Base-by-base conservation (phyloP, 305 asterid genomes). In the Ajuga reptans region DNA sequence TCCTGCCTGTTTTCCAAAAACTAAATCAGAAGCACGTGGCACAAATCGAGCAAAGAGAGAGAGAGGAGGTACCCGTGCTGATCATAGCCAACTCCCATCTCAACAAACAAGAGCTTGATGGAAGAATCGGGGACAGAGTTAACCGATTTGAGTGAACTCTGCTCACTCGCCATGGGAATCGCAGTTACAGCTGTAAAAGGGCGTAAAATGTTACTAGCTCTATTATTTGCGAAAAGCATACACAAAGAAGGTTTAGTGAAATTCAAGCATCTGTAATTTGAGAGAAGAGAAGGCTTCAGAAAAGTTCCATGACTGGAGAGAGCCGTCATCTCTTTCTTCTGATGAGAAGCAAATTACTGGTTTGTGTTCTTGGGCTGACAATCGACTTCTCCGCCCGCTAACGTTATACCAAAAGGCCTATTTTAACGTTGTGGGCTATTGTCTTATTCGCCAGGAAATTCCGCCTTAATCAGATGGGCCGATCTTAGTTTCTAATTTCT, bases 51-150 rank as follows among this genome's bases (percentile, higher is more conserved):
- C 55, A 3, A 56, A 55, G 50, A 5, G 31, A 64, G 56, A 6
- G 64, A 18, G 12, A 3, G 24, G 59, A 16, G 43, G 43, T 71
- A 89, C 98, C 98, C 98, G 27, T 93, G 98, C 75, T 93, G 98
- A 87, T 93, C 98, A 75, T 90, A 89, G 17, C 98, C 98, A 59
- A 92, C 98, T 45, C 98, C 98, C 97, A 90, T 93, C 78, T 93
- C 98, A 15, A 93, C 97, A 70, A 93, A 93, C 77, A 93, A 73
- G 60, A 93, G 97, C 72, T 82, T 93, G 81, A 93, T 82, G 9
- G 92, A 80, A 68, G 95, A 82, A 73, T 83, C 80, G 17, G 98
- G 98, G 41, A 87, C 94, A 24, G 77, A 2, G 5, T 34, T 57
- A 39, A 60, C 65, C 41, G 79, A 39, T 41, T 46, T 63, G 24